phyloP scores from a whole-genome alignment of 2,329 filamentous ascomycete genomes.

The Trichoderma gracile region DNA sequence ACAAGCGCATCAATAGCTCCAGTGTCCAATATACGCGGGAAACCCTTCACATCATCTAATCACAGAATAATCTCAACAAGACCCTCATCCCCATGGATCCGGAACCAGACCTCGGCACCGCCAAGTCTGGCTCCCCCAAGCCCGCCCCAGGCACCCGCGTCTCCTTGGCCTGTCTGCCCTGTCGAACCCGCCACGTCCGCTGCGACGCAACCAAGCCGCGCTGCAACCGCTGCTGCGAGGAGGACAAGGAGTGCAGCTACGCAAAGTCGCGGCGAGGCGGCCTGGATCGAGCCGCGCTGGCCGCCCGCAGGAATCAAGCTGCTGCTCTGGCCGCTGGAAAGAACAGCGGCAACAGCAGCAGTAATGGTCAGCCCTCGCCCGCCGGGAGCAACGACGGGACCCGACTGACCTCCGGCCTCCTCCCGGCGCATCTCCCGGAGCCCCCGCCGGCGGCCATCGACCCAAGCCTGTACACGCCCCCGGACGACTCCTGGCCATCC shows the following conservation, averaged over 20 bases:
- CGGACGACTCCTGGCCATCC: conserved; percentile 16
- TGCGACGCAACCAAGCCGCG: conserved; percentile 53
- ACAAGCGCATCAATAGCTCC: no score
- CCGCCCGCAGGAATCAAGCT: conserved; percentile 34
- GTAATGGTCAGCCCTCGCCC: background rate
- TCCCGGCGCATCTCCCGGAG: background rate
- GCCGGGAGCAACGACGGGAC: background rate
- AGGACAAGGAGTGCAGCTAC: conserved; percentile 50
- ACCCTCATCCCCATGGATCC: background rate
- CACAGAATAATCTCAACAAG: background rate
- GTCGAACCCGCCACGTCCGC: conserved; percentile 53
- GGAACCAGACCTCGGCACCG: background rate
- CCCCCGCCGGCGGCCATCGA: background rate
- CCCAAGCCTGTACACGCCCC: conserved; percentile 18
- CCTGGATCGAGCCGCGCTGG: conserved; percentile 36
- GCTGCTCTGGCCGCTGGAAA: conserved; percentile 20
- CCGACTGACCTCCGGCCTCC: background rate
- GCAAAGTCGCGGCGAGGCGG: conserved; percentile 53
- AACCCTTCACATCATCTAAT: background rate
- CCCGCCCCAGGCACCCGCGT: conserved; percentile 28
- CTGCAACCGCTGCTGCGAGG: conserved; percentile 47
- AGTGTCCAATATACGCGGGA: no score
- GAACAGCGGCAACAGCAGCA: background rate
- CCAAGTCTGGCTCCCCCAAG: background rate
- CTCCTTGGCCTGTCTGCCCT: conserved; percentile 52